Evolutionary conservation across 2,329 filamentous ascomycete genomes (phyloP).

Genomic region (Phaeosphaeriaceae sp.): DNA sequence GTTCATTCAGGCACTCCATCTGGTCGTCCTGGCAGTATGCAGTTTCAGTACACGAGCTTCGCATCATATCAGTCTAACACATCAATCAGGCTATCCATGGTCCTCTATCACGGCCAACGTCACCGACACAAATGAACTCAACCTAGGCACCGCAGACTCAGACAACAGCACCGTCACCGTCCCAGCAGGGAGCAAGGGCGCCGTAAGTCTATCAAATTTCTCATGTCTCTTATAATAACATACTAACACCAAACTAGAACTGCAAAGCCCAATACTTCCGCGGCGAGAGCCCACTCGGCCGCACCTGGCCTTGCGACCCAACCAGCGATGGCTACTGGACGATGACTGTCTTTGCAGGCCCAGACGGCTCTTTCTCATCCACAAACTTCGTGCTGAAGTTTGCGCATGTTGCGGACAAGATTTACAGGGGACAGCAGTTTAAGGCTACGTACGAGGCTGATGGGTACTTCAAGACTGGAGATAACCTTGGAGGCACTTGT

Average conservation of each 20-base stretch:
- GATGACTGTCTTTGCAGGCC: conserved; percentile 26
- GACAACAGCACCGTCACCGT: conserved; percentile 16
- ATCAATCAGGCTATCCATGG: conserved; percentile 22
- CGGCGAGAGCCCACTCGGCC: conserved; percentile 23
- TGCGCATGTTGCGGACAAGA: conserved; percentile 23
- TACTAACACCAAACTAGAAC: conserved; percentile 16
- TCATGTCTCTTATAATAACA: neutral
- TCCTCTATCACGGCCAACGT: conserved; percentile 27
- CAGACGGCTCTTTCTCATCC: conserved; percentile 7
- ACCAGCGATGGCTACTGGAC: conserved; percentile 31
- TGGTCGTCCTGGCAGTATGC: conserved; percentile 22
- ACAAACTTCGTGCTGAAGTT: conserved; percentile 33
- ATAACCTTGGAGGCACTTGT: conserved; percentile 25
- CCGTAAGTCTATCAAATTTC: conserved; percentile 6
- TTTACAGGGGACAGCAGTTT: conserved; percentile 20
- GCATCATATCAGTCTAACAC: neutral
- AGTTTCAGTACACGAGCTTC: neutral
- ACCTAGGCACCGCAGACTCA: conserved; percentile 13
- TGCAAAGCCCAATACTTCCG: conserved; percentile 35
- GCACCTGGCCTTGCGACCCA: conserved; percentile 34
- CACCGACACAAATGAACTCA: conserved; percentile 36
- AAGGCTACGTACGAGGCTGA: conserved; percentile 21
- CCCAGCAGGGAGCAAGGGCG: conserved; percentile 24
- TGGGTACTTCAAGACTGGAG: conserved; percentile 21
- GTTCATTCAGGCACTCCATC: conserved; percentile 13